Base-by-base conservation (phyloP, 768 basidiomycete species). In the Psilocybe sp. region DNA sequence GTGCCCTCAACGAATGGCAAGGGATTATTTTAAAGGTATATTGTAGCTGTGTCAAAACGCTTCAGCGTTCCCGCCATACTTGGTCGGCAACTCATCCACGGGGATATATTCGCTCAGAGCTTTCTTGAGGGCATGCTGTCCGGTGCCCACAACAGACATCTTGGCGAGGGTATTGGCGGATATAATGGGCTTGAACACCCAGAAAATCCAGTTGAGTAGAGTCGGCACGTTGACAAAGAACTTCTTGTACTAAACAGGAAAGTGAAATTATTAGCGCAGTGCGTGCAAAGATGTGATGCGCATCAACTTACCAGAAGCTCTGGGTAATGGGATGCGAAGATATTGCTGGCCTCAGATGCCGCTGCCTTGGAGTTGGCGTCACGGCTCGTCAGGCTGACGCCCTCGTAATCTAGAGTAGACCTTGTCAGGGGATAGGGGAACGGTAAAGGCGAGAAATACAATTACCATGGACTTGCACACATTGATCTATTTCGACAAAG, bases 191-290 rank as follows among this genome's bases (percentile, higher is more conserved):
- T 85, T 92, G 75, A 92, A 91, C 13, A 75, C 55, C 89, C 89
- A 92, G 70, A 89, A 92, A 52, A 92, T 76, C 89, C 89, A 92
- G 36, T 82, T 78, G 57, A 91, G 73, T 50, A 88, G 59, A 2
- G 79, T 78, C 0, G 90, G 90, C 11, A 92, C 88, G 58, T 89
- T 89, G 60, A 92, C 74, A 60, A 92, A 92, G 70, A 84, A 88
- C 63, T 92, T 92, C 62, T 77, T 78, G 59, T 79, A 76, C 85
- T 87, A 54, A 16, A 44, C 18, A 52, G 4, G 31, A 46, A 14
- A 36, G 12, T 6, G 6, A 11, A 19, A 47, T 59, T 18, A 56
- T 48, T 28, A 33, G n/a, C 15, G 6, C 18, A 10, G 14, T 38
- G 13, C 13, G 14, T 28, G 12, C 15, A 28, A 14, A 20, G 6